Base-by-base conservation (phyloP, 805 yeast species). In the Candida nonsorbophila region DNA sequence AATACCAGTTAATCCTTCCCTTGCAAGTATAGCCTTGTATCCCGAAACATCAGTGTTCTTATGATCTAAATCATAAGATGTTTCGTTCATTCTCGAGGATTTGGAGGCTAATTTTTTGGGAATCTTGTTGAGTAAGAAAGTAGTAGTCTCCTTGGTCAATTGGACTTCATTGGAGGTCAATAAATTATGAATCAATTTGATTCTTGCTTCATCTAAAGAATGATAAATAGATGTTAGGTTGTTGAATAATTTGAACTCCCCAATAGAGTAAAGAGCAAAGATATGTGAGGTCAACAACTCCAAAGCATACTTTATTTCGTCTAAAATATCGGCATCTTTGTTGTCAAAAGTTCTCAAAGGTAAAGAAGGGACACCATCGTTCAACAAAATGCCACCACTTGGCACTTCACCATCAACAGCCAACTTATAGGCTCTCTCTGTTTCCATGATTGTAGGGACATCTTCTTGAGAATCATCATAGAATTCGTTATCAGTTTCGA, bases 191-290 rank as follows among this genome's bases (percentile, higher is more conserved):
- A 58, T 45, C 32, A 82, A 55, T 41, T 69, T 72, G 37, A 79
- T 51, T 44, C 84, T 59, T 21, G 74, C 62, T 32, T 75, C 75
- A 41, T 79, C 79, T 38, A 83, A 55, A 26, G 73, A 70, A 23
- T 67, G 56, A 50, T 75, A 81, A 22, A 79, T 59, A 9, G 49
- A 53, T 2, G 67, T 55, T 39, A 83, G 62, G 39, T 74, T 77
- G 34, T 67, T 65, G 55, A 72, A 79, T 24, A 79, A 62, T n/a
- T 69, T 58, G 40, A 77, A 78, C 47, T 82, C 84, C 24, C 84
- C 82, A 40, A 74, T 71, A 0, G 88, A 74, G 54, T 82, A 83
- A 44, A 81, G 62, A 0, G 84, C 74, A 53, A 72, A 82, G 27
- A 81, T 71, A 41, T 81, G 84, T 6, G 81, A 67, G 9, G 76